A percentile compares a stretch with the other conserved stretches of the same genome.
Evolutionary conservation across 768 basidiomycete species (phyloP).

Genomic region (Termitomyces sp.): DNA sequence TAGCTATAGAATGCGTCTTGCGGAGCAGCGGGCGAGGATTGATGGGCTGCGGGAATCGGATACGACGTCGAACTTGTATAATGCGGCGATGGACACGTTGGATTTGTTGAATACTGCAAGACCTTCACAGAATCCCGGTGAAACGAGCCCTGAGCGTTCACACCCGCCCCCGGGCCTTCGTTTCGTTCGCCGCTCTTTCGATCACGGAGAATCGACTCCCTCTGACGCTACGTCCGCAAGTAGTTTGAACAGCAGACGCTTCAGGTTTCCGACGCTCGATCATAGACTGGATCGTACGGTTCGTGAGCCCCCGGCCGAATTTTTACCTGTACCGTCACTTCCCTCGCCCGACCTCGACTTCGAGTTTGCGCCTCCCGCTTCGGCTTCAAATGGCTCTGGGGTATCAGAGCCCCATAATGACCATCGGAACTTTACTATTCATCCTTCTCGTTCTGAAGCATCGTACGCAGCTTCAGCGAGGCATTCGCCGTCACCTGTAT

Average conservation of each 20-base stretch:
- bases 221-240: not conserved
- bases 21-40: slow-evolving; percentile 6
- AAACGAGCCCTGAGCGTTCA: not conserved
- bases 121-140: not conserved
- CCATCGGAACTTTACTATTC: not conserved
- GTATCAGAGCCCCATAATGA: not conserved
- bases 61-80: not conserved
- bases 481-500: slow-evolving; percentile 7
- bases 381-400: not conserved
- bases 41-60: not conserved
- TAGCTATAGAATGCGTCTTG: not conserved
- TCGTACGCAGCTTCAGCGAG: not conserved
- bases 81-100: not conserved
- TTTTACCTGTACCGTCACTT: slow-evolving; percentile 15
- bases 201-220: not conserved
- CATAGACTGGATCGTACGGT: not conserved
- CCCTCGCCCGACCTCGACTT: slow-evolving; percentile 25
- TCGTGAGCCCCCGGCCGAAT: not conserved
- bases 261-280: not conserved
- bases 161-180: not conserved
- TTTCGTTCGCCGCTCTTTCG: not conserved
- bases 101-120: not conserved
- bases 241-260: not conserved
- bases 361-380: slow-evolving; percentile 1
- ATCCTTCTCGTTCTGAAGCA: not conserved